A percentile compares a stretch with the other conserved stretches of the same genome.
Evolutionary conservation across 208 protist genomes (phyloP).

Genomic region (Acanthamoeba sp.): DNA sequence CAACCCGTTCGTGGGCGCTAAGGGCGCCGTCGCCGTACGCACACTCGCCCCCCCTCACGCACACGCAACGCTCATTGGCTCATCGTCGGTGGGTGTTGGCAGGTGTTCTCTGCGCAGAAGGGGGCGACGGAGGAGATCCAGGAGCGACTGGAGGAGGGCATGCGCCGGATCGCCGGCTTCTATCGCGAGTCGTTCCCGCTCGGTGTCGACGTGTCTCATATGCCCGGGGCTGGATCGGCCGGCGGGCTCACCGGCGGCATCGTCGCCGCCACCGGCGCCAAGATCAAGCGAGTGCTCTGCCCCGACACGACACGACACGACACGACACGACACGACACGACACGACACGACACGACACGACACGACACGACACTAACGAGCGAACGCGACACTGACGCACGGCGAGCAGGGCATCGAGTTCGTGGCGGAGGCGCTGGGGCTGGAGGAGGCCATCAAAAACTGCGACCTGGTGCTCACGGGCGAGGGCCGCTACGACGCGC

Average conservation of each 20-base stretch:
- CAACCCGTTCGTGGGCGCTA: constrained; percentile 63
- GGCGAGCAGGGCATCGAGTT: constrained; percentile 53
- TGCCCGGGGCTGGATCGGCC: constrained; percentile 65
- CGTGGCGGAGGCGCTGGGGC: constrained; percentile 43
- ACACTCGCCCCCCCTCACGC: no score
- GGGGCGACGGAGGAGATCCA: constrained; percentile 68
- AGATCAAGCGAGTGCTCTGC: constrained; percentile 17
- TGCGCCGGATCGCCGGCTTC: constrained; percentile 14
- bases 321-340: not conserved
- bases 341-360: not conserved
- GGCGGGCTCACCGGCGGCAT: constrained; percentile 65
- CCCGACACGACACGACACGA: not conserved
- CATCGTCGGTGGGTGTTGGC: not conserved
- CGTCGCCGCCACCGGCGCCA: constrained; percentile 50
- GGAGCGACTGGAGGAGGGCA: constrained; percentile 64
- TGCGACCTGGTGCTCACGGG: constrained; percentile 73
- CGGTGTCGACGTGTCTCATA: not conserved
- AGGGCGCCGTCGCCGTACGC: constrained; percentile 74
- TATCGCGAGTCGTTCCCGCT: constrained; percentile 1
- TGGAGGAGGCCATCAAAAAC: constrained; percentile 61
- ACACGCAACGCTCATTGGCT: not conserved
- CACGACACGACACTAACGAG: not conserved
- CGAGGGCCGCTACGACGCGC: constrained; percentile 73
- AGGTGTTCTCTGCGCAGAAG: constrained; percentile 74
- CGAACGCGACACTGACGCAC: not conserved